Evolutionary conservation across 371 early-diverging fungal species (phyloP).

Genomic region (Rhizopus delemar): DNA sequence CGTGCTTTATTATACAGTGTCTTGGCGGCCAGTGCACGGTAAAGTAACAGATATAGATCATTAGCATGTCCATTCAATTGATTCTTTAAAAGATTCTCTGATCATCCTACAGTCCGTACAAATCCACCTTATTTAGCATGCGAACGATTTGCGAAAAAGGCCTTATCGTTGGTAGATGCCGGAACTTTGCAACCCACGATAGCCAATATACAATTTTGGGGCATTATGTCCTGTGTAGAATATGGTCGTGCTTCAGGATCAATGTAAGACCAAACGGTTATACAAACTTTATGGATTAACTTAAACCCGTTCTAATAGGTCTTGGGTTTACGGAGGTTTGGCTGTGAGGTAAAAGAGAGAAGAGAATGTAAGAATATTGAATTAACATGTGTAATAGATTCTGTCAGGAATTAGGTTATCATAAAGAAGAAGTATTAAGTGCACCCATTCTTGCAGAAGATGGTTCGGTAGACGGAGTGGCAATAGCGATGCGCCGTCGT

Average conservation of each 20-base stretch:
- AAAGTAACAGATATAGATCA: neutral
- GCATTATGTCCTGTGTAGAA: slow-evolving; percentile 59
- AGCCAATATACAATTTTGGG: slow-evolving; percentile 59
- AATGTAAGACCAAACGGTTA: slow-evolving; percentile 23
- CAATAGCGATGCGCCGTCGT: slow-evolving; percentile 55
- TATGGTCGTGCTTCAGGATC: slow-evolving; percentile 64
- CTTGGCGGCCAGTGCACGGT: slow-evolving; percentile 49
- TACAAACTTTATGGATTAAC: neutral
- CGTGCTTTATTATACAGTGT: slow-evolving; percentile 44
- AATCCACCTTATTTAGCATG: slow-evolving; percentile 50
- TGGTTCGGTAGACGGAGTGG: slow-evolving; percentile 48
- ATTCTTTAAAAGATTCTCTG: slow-evolving; percentile 34
- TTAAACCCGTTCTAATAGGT: slow-evolving; percentile 24
- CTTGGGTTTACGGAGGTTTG: slow-evolving; percentile 71
- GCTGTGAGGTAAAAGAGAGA: slow-evolving; percentile 40
- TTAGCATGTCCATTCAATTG: neutral
- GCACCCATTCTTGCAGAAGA: slow-evolving; percentile 36
- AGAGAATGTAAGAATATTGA: neutral
- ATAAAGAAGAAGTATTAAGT: slow-evolving; percentile 54
- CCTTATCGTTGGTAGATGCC: slow-evolving; percentile 40
- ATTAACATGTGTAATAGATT: slow-evolving; percentile 30
- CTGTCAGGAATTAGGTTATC: slow-evolving; percentile 59
- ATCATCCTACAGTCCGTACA: slow-evolving; percentile 43
- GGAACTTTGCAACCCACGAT: slow-evolving; percentile 53
- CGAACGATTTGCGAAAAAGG: slow-evolving; percentile 47